Evolutionary conservation across 768 basidiomycete genomes (phyloP), one percentile per base, ranked within the genome.

Genomic region (Zangia roseola): DNA sequence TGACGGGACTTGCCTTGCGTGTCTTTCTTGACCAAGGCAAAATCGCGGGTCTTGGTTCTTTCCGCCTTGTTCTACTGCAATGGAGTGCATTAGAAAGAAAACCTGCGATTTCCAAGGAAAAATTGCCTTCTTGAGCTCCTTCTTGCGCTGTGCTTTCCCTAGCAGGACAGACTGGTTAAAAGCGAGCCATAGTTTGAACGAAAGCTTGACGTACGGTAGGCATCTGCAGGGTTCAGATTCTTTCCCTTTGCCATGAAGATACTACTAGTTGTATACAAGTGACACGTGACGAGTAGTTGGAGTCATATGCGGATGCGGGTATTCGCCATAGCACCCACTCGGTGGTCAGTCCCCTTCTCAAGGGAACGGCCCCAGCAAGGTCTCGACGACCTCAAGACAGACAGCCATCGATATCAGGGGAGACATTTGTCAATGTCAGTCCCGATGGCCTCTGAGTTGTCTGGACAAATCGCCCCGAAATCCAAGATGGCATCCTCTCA

Each of bases 101-200:
- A 16, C 43, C 36, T 36, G 40, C 65, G 53, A 63, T 45, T 41
- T 37, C 31, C 41, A 45, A 38, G n/a, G 37, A 50, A 52, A 40
- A 47, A 54, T 39, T 55, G 55, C 93, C 86, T 93, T 95, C 74
- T 95, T 95, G 37, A 97, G 74, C 66, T 99, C 95, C 66, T 94
- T 97, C 69, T 93, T 94, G 50, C 91, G 79, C 64, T 86, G 86
- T 4, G 91, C 84, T 71, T 98, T 98, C 47, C 94, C 94, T 97
- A 58, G 28, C 30, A 24, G 38, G 4, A 20, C 6, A 16, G 25
- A 25, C n/a, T 12, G 3, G 30, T 57, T n/a, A 48, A 21, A 23
- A 52, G 17, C 53, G 5, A 20, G 35, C n/a, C 43, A n/a, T 10
- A 10, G 44, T 19, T 14, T 10, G 17, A n/a, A 30, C 40, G 1